Base-by-base conservation (phyloP, 768 basidiomycete genomes). In the Tricholoma flavovirens region DNA sequence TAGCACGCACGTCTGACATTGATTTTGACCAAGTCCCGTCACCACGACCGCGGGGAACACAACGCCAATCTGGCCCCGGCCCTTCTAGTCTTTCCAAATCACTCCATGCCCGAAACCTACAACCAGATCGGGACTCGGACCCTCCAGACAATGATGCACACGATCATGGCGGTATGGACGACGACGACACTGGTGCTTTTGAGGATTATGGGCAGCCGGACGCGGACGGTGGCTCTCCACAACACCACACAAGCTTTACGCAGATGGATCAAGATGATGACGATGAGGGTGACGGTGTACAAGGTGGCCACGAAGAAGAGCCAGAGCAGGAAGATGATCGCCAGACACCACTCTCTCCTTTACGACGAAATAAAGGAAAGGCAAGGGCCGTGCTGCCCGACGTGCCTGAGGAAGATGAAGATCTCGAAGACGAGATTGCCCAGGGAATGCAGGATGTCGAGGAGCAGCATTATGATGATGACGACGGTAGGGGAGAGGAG, bases 21-120 rank as follows among this genome's bases (percentile, higher is more conserved):
- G 77, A 84, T 62, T 87, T 82, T 60, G 85, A 87, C 67, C 67
- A 75, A 48, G 74, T 86, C 0, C 86, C 86, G 1, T 86, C 86
- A 11, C 85, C 85, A 7, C 78, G 74, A 6, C 67, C 70, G 6
- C 67, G 68, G 24, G 46, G 65, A 22, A 60, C 63, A 5, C 59
- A 62, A 12, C 76, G 74, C 33, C 66, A 67, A 46, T 67, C 72
- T 2, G 75, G 71, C 9, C 67, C 74, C 4, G 75, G 75, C 1
- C 74, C 73, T 1, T 80, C 78, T 3, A 70, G 62, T 4, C 69
- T 78, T n/a, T 73, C 69, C 4, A 72, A 55, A 24, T 72, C 78
- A 56, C 64, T 68, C 59, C 49, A 61, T 57, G 56, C 62, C 54
- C 50, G 63, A 6, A 73, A 76, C 38, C 55, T 69, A 24, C 24